Evolutionary conservation across 164 flowering plant genomes (phyloP).

Genomic region (Dillenia turbinata): DNA sequence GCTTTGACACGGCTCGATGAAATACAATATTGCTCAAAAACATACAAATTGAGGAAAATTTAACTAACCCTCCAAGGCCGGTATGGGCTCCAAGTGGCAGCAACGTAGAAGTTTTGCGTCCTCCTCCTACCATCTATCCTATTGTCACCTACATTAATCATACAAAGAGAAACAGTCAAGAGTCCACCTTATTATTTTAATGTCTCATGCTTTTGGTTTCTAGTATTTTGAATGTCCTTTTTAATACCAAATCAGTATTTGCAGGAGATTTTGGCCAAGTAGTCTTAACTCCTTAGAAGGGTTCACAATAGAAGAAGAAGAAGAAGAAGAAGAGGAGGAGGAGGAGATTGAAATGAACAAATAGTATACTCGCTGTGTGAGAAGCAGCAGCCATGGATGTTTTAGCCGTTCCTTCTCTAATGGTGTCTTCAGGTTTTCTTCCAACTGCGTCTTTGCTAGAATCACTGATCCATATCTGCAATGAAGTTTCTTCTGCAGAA

Average conservation of each 20-base stretch:
- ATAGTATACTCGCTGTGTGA: not conserved
- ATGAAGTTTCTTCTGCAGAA: constrained; percentile 47
- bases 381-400: constrained; percentile 23
- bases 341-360: not conserved
- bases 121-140: constrained; percentile 11
- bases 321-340: not conserved
- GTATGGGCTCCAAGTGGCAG: constrained; percentile 51
- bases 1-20: too few species aligned
- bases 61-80: constrained; percentile 7
- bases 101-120: constrained; percentile 19
- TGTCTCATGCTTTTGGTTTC: not conserved
- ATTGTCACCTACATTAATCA: constrained; percentile 15
- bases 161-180: constrained; percentile 40
- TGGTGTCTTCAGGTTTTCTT: constrained; percentile 44
- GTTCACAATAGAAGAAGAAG: not conserved
- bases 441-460: constrained; percentile 51
- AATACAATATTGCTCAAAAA: not conserved
- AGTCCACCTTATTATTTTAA: constrained; percentile 16
- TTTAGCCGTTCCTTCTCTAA: constrained; percentile 18
- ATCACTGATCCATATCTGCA: constrained; percentile 42
- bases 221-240: not conserved
- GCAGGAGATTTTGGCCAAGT: too few species aligned
- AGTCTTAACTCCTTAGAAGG: too few species aligned
- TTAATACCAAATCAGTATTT: too few species aligned
- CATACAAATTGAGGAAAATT: constrained; percentile 1